Evolutionary conservation across 1,284 basidiomycete species (phyloP).

Genomic region (Acaromyces ingoldii): DNA sequence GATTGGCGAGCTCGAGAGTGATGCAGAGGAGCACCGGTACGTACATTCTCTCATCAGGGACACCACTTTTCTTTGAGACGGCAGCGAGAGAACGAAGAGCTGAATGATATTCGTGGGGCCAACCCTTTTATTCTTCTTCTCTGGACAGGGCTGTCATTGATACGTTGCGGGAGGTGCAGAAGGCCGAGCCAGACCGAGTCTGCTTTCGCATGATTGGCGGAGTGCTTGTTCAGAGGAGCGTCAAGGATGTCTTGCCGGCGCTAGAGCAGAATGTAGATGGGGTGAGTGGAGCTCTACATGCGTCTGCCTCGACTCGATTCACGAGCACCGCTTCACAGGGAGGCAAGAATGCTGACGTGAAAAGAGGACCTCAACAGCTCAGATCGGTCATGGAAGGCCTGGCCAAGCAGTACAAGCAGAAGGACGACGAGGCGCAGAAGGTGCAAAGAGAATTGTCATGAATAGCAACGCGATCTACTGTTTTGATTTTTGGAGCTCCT

Average conservation of each 20-base stretch:
- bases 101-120: background rate
- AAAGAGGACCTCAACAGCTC: constrained; percentile 21
- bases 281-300: constrained; percentile 21
- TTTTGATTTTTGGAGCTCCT: background rate
- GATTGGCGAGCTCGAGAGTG: constrained; percentile 48
- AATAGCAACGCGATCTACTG: background rate
- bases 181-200: constrained; percentile 76
- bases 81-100: background rate
- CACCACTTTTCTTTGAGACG: background rate
- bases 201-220: constrained; percentile 97
- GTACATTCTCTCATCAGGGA: constrained; percentile 10
- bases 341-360: background rate
- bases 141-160: constrained; percentile 72
- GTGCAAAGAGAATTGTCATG: constrained; percentile 18
- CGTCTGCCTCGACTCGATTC: background rate
- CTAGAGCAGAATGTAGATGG: constrained; percentile 44
- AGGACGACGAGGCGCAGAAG: constrained; percentile 36
- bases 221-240: constrained; percentile 89
- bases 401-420: constrained; percentile 48
- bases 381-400: constrained; percentile 41
- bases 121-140: background rate
- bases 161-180: constrained; percentile 63
- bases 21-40: constrained; percentile 49
- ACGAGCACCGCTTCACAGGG: background rate
- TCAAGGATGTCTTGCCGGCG: constrained; percentile 87